Base-by-base conservation (phyloP, 1,139 yeast species). In the Blastobotrys niveus region DNA sequence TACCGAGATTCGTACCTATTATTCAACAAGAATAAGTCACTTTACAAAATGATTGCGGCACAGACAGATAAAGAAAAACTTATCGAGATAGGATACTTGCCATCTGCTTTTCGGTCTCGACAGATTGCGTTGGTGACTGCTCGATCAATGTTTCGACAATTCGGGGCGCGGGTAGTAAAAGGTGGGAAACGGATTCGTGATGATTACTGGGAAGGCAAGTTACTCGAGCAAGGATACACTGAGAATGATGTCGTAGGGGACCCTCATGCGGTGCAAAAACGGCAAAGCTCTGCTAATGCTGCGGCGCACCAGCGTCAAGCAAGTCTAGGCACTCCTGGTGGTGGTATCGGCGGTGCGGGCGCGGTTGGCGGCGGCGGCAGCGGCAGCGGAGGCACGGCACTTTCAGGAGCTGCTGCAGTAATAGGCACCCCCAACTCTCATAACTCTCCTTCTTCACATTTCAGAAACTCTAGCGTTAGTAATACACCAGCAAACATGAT, bases 131-230 rank as follows among this genome's bases (percentile, higher is more conserved):
- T 81, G 1, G 68, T 70, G n/a, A 72, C 82, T 17, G 81, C 83
- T 3, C 64, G 82, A 46, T 77, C 85, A 3, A 76, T 82, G 36
- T 85, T 69, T 60, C 67, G 87, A 48, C 79, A 76, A 54, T 84
- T 82, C 64, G 94, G 94, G 8, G 83, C 91, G 1, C 70, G 79
- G 38, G 68, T 82, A 38, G 66, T 85, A 34, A 68, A 69, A 12
- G 71, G 72, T 40, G 94, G 94, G 20, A 70, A 72, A 43, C 76
- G 87, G 51, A 79, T 83, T 9, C 64, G 67, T 17, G 94, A 84
- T 62, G 94, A 84, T 61, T 84, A 84, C 59, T 84, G 91, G 87
- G 94, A 83, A 59, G 75, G 72, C 31, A 63, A 70, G 34, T 82
- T 85, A 0, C 70, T 72, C 45, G 79, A 75, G 36, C 77, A 78